These are phyloP conservation scores for Choiromyces venosus DNA, from an alignment of 495 filamentous ascomycete species.

Conservation along the genomic window DNA sequence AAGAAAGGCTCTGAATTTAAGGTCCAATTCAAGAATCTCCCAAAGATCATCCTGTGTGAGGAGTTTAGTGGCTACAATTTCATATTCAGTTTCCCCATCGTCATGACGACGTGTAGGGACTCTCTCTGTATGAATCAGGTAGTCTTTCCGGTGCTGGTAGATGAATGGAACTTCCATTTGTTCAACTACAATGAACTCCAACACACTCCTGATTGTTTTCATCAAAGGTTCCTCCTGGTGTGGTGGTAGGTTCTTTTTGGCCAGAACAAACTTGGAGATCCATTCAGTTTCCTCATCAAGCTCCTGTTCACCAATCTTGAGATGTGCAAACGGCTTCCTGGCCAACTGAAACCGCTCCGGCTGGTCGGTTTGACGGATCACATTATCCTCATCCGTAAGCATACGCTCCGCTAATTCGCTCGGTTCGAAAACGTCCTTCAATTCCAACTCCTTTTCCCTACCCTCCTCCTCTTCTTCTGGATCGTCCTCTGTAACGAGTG, in stretches of 20 bases:
- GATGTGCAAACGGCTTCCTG: conserved; percentile 74
- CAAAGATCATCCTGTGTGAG: conserved; percentile 89
- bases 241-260: conserved; percentile 61
- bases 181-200: conserved; percentile 88
- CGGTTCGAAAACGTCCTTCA: conserved; percentile 97
- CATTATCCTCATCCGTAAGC: conserved; percentile 89
- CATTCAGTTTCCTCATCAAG: conserved; percentile 85
- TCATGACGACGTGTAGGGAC: conserved; percentile 52
- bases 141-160: conserved; percentile 96
- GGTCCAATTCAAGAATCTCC: conserved; percentile 87
- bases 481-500: conserved; percentile 79
- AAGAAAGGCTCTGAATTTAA: conserved; percentile 83
- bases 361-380: conserved; percentile 76
- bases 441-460: conserved; percentile 69
- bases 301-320: conserved; percentile 53
- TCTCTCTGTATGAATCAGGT: conserved; percentile 86
- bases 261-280: conserved; percentile 82
- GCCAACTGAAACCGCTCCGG: conserved; percentile 92
- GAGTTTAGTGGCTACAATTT: conserved; percentile 75
- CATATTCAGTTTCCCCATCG: conserved; percentile 63
- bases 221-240: conserved; percentile 77
- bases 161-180: conserved; percentile 94
- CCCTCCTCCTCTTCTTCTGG: conserved; percentile 66
- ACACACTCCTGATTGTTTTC: conserved; percentile 80
- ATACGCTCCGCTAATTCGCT: conserved; percentile 88